A percentile compares a stretch with the other conserved stretches of the same genome.
These are phyloP conservation scores for Eucalyptus sideroxylon DNA, from an alignment of 345 rosid genomes.

Conservation along the genomic window DNA sequence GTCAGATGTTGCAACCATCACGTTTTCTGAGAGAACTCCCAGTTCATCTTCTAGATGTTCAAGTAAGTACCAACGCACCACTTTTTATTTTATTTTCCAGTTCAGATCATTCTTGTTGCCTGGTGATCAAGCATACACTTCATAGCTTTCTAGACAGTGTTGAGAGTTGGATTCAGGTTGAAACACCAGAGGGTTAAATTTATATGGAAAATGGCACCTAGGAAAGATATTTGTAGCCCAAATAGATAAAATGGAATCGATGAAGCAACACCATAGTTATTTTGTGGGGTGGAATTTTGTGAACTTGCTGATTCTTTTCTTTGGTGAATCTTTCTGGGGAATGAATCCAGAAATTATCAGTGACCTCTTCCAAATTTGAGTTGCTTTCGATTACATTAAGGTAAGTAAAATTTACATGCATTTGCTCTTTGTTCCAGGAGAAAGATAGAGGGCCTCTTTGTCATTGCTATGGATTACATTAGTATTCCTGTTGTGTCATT, in stretches of 20 bases:
- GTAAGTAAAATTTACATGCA: neutral
- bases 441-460: neutral
- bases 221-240: neutral
- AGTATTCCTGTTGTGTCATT: neutral
- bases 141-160: neutral
- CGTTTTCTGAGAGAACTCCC: slow-evolving; percentile 94
- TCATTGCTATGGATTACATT: neutral
- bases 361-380: neutral
- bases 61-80: slow-evolving; percentile 10
- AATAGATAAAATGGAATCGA: neutral
- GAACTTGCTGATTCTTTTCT: neutral
- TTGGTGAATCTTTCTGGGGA: neutral
- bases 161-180: neutral
- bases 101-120: neutral
- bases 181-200: neutral
- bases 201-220: neutral
- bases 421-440: neutral
- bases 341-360: neutral
- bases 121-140: neutral
- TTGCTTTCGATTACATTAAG: neutral
- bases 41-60: slow-evolving; percentile 59
- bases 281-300: neutral
- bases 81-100: neutral
- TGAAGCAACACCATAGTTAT: neutral
- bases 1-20: slow-evolving; percentile 88